These are phyloP conservation scores for Mrakia blollopis DNA, from an alignment of 768 basidiomycete species.

Conservation along the genomic window DNA sequence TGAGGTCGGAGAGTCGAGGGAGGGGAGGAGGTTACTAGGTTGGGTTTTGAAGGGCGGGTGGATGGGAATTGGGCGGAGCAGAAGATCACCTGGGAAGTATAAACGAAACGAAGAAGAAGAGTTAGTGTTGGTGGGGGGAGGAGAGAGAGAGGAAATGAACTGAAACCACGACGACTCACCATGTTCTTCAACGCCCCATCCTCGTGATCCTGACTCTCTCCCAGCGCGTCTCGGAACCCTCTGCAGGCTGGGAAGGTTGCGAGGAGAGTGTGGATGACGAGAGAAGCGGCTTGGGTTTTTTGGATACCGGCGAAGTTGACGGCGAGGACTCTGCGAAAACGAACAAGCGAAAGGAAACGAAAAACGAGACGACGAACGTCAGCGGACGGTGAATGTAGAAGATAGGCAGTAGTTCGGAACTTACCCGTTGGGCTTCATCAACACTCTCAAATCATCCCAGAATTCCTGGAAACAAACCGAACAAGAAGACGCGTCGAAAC, in stretches of 20 bases:
- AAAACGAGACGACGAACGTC: background rate
- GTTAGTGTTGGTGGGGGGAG: too few relatives aligned
- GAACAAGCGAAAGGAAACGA: too few relatives aligned
- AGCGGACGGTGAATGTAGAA: background rate
- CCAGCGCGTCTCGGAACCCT: constrained; percentile 68
- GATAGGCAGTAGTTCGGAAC: background rate
- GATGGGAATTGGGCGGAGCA: constrained; percentile 57
- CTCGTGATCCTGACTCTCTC: constrained; percentile 48
- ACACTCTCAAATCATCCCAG: constrained; percentile 63
- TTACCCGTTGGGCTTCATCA: constrained; percentile 66
- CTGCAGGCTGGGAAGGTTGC: constrained; percentile 72
- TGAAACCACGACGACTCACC: constrained; percentile 46
- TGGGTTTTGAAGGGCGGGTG: constrained; percentile 49
- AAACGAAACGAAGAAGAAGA: background rate
- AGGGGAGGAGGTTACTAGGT: constrained; percentile 51
- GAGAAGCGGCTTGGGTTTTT: constrained; percentile 57
- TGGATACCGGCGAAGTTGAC: constrained; percentile 63
- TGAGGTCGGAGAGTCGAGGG: background rate
- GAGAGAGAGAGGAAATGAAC: too few relatives aligned
- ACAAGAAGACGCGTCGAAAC: background rate
- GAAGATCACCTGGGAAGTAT: constrained; percentile 63
- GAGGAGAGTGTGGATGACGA: constrained; percentile 66
- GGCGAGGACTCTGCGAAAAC: background rate
- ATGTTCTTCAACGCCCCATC: constrained; percentile 63
- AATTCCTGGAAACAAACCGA: constrained; percentile 53